A percentile compares a stretch with the other conserved stretches of the same genome.
phyloP scores from a whole-genome alignment of 1,284 basidiomycete species.

The Fomitopsis palustris region DNA sequence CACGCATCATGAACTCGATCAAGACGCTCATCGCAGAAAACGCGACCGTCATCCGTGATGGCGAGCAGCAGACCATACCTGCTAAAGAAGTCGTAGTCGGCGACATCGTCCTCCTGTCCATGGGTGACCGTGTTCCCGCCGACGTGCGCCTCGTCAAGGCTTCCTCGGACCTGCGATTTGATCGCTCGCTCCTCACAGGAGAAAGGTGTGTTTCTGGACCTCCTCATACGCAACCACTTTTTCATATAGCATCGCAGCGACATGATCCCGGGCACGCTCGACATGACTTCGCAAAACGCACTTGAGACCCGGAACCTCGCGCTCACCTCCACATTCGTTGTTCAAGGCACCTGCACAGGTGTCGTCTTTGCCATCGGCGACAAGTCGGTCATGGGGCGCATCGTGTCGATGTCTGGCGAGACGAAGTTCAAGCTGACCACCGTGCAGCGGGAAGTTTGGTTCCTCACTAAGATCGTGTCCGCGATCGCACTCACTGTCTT shows the following conservation, averaged over 20 bases:
- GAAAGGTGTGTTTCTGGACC: conserved; percentile 32
- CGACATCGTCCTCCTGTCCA: conserved; percentile 28
- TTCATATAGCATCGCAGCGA: conserved; percentile 25
- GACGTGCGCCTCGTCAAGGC: conserved; percentile 47
- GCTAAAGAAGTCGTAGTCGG: conserved; percentile 30
- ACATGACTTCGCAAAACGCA: conserved; percentile 51
- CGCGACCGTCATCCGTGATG: conserved; percentile 44
- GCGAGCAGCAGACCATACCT: conserved; percentile 26
- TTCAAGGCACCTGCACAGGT: conserved; percentile 53
- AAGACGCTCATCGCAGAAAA: conserved; percentile 47
- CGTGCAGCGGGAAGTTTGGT: conserved; percentile 46
- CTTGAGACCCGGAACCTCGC: conserved; percentile 63
- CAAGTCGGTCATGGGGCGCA: conserved; percentile 56
- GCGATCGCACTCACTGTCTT: conserved; percentile 38
- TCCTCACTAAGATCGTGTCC: conserved; percentile 47
- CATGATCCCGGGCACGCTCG: conserved; percentile 47
- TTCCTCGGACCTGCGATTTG: conserved; percentile 53
- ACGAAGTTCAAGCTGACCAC: conserved; percentile 47
- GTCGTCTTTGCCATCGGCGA: conserved; percentile 59
- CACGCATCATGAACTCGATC: conserved; percentile 50
- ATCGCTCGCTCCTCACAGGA: conserved; percentile 64
- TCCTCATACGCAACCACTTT: no score
- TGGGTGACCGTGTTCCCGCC: conserved; percentile 44
- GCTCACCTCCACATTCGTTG: conserved; percentile 48
- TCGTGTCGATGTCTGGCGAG: conserved; percentile 51